Evolutionary conservation across 2,329 filamentous ascomycete species (phyloP).

Genomic region (Parastagonospora nodorum): DNA sequence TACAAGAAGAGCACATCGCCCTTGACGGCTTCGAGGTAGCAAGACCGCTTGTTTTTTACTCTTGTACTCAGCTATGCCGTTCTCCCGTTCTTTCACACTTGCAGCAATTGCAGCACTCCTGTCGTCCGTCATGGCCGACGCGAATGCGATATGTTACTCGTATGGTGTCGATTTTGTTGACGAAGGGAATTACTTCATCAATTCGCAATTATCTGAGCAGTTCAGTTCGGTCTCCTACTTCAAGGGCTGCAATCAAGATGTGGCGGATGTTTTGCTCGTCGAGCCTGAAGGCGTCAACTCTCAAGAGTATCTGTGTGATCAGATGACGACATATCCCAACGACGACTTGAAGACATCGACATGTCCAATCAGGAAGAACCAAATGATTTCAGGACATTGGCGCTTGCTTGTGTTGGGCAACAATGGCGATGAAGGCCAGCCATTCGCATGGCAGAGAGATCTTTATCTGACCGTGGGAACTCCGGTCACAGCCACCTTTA

Average conservation of each 20-base stretch:
- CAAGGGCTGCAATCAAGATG: slow-evolving; percentile 49
- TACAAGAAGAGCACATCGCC: slow-evolving; percentile 28
- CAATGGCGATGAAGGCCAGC: slow-evolving; percentile 48
- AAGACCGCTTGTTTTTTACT: background rate
- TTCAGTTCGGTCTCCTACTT: slow-evolving; percentile 54
- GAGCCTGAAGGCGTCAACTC: slow-evolving; percentile 40
- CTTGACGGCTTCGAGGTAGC: slow-evolving; percentile 3
- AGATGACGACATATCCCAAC: slow-evolving; percentile 48
- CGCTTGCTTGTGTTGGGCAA: slow-evolving; percentile 52
- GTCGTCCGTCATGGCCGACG: slow-evolving; percentile 27
- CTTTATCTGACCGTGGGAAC: slow-evolving; percentile 39
- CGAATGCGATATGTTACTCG: slow-evolving; percentile 39
- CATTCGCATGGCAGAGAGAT: slow-evolving; percentile 53
- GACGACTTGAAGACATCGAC: slow-evolving; percentile 47
- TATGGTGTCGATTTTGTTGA: slow-evolving; percentile 52
- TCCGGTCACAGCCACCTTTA: slow-evolving; percentile 38
- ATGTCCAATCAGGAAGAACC: slow-evolving; percentile 50
- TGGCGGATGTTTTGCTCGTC: slow-evolving; percentile 51
- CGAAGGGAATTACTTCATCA: slow-evolving; percentile 53
- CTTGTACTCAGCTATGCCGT: slow-evolving; percentile 25
- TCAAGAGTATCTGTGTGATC: slow-evolving; percentile 48
- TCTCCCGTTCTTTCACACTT: slow-evolving; percentile 30
- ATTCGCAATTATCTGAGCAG: slow-evolving; percentile 46
- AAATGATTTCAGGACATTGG: slow-evolving; percentile 53
- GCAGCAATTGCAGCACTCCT: slow-evolving; percentile 30